Base-by-base conservation (phyloP, 2,329 filamentous ascomycete species). In the Neoascochyta sp. region DNA sequence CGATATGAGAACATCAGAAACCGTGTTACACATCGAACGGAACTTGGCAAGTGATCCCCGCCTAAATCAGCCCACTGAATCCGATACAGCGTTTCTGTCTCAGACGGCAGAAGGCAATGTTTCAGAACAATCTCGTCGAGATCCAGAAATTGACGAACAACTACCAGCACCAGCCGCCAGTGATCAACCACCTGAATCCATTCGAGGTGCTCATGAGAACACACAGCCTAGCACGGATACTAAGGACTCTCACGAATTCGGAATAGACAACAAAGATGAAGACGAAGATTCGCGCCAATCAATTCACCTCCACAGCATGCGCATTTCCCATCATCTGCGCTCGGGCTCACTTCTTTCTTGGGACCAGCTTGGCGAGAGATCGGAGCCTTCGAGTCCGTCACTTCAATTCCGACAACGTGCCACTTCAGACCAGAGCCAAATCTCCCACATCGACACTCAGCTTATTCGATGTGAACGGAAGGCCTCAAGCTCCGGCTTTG, bases 261-360 rank as follows among this genome's bases (percentile, higher is more conserved):
- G n/a, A n/a, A 30, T 17, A 14, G 18, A 36, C 9, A 32, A 31
- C 5, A 13, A 38, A 3, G 32, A 37, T 2, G 31, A 50, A 9
- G 35, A 52, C 7, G 47, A 41, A n/a, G 32, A 47, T 6, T 35
- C 44, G 10, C 51, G 50, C 11, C 44, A 34, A 9, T 62, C 57
- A n/a, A 48, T 68, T 3, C 67, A 68, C 36, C 52, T 70, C 1
- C 48, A 64, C 27, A 62, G 54, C 17, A 68, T 69, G 66, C 56
- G 62, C 9, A 69, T 70, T 16, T 67, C 64, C 3, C 61, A 66
- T 28, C 66, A 68, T 43, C 47, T 70, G 9, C 64, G 67, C 5
- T 67, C 63, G 5, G 57, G 58, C 10, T 69, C 66, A 6, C 38
- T 63, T 3, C 47, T 60, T 9, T 57, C 63, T 3, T 67, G 64